Evolutionary conservation across 2,329 filamentous ascomycete species (phyloP).

Genomic region (Penicillium polonicum): DNA sequence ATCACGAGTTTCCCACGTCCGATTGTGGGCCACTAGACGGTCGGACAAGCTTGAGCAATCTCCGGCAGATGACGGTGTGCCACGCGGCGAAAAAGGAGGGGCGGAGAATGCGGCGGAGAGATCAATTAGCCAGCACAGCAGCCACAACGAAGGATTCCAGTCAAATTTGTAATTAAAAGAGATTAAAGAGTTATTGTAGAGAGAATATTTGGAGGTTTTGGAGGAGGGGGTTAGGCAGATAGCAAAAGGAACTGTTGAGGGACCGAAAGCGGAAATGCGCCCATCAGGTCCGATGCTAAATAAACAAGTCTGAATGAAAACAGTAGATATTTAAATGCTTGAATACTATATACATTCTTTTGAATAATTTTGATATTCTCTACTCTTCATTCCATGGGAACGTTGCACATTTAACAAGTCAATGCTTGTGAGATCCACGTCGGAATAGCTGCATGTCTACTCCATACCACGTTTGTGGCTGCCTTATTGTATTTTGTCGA

Average conservation of each 20-base stretch:
- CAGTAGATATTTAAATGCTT: neutral
- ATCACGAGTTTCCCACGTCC: constrained; percentile 6
- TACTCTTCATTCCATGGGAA: neutral
- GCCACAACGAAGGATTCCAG: neutral
- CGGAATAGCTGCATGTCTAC: neutral
- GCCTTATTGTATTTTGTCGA: neutral
- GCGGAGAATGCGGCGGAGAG: constrained; percentile 16
- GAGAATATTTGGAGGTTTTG: neutral
- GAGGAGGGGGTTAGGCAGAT: neutral
- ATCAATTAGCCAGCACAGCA: constrained; percentile 4
- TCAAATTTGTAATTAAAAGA: neutral
- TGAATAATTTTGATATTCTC: neutral
- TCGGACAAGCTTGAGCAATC: constrained; percentile 20
- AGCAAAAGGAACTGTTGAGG: neutral
- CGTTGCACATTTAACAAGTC: neutral
- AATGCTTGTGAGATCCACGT: neutral
- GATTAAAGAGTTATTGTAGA: neutral
- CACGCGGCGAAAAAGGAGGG: constrained; percentile 25
- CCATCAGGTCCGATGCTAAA: neutral
- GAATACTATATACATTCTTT: neutral
- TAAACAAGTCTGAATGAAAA: constrained; percentile 5
- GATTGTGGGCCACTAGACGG: constrained; percentile 15
- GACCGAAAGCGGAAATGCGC: constrained; percentile 13
- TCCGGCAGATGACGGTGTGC: constrained; percentile 22
- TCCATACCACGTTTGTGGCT: neutral